A percentile compares a stretch with the other conserved stretches of the same genome.
These are phyloP conservation scores for Zalaria sp. DNA, from an alignment of 2,329 filamentous ascomycete genomes.

Conservation along the genomic window DNA sequence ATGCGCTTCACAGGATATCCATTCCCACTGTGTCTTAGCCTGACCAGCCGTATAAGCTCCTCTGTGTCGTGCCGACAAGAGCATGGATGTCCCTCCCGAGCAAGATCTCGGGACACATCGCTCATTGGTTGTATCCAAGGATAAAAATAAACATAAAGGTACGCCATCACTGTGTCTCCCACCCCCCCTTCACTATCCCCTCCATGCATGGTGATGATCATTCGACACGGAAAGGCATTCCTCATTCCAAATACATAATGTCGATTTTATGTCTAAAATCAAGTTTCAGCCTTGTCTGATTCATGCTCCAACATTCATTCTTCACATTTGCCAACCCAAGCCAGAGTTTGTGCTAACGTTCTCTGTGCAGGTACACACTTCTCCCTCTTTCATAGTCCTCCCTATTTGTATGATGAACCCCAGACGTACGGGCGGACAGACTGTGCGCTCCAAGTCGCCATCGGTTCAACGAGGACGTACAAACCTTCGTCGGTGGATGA, in stretches of 20 bases:
- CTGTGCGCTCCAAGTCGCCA: slow-evolving; percentile 37
- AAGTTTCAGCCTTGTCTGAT: slow-evolving; percentile 61
- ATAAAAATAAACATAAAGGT: too few relatives aligned
- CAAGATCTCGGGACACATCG: too few relatives aligned
- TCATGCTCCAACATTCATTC: slow-evolving; percentile 1
- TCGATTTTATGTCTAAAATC: slow-evolving; percentile 42
- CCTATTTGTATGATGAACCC: slow-evolving; percentile 38
- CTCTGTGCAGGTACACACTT: slow-evolving; percentile 6
- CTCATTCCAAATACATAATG: slow-evolving; percentile 50
- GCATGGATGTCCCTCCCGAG: too few relatives aligned
- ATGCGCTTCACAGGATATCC: too few relatives aligned
- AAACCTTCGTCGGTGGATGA: slow-evolving; percentile 44
- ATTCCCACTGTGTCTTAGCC: too few relatives aligned
- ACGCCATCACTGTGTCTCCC: too few relatives aligned
- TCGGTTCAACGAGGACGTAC: slow-evolving; percentile 45
- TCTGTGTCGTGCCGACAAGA: too few relatives aligned
- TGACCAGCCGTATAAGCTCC: too few relatives aligned
- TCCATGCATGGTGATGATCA: slow-evolving; percentile 37
- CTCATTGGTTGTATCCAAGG: too few relatives aligned
- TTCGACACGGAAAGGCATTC: slow-evolving; percentile 52
- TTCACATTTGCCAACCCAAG: slow-evolving; percentile 1
- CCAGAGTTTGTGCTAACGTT: slow-evolving; percentile 4
- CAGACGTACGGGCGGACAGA: slow-evolving; percentile 60
- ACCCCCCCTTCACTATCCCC: neutral
- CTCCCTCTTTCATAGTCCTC: neutral